Evolutionary conservation across 2,329 filamentous ascomycete genomes (phyloP).

Genomic region (Calycina herbarum): DNA sequence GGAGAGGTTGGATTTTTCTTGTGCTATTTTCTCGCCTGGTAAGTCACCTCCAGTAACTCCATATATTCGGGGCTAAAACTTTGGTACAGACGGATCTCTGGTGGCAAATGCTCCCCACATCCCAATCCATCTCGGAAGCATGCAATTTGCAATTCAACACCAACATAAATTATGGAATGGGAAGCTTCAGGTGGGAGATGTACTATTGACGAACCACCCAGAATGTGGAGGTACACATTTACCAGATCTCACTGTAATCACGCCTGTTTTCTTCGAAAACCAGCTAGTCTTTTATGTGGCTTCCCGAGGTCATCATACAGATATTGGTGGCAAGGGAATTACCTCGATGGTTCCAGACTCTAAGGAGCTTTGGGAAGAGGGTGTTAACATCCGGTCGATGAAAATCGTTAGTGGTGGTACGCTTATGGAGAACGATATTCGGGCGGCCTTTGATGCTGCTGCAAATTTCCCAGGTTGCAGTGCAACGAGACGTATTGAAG

Average conservation of each 20-base stretch:
- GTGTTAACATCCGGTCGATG: conserved; percentile 60
- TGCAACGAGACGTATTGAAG: conserved; percentile 72
- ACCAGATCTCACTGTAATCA: conserved; percentile 80
- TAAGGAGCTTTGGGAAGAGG: conserved; percentile 58
- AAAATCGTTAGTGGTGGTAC: conserved; percentile 72
- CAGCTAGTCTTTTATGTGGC: conserved; percentile 84
- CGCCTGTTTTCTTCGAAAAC: conserved; percentile 69
- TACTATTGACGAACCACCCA: conserved; percentile 67
- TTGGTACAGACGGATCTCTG: conserved; percentile 57
- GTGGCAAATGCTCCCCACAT: conserved; percentile 80
- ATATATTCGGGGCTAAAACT: too few species aligned
- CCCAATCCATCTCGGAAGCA: conserved; percentile 43
- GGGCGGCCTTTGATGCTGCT: conserved; percentile 36
- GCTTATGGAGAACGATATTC: conserved; percentile 69
- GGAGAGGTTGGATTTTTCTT: conserved; percentile 78
- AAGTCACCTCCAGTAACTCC: not conserved
- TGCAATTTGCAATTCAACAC: conserved; percentile 54
- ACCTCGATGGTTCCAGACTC: conserved; percentile 74
- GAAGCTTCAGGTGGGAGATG: conserved; percentile 73
- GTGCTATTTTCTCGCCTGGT: conserved; percentile 65
- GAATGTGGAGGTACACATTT: conserved; percentile 71
- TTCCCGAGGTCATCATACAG: conserved; percentile 72
- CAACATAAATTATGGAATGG: conserved; percentile 77
- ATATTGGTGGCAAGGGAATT: conserved; percentile 70
- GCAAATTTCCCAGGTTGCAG: conserved; percentile 58